These are phyloP conservation scores for Aegilops tauschii DNA, from an alignment of 176 grass and related monocot genomes.

Conservation along the genomic window DNA sequence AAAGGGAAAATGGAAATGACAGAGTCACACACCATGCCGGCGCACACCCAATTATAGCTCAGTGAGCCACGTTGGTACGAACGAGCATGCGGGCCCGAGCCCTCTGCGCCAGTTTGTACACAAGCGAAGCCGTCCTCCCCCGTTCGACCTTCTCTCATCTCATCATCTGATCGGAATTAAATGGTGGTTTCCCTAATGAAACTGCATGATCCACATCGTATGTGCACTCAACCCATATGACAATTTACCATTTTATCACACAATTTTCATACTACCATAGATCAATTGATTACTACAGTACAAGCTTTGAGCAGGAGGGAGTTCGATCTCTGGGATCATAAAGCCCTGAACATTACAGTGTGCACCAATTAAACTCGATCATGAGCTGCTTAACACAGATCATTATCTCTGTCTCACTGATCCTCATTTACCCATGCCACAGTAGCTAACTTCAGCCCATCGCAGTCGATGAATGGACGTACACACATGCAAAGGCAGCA, in stretches of 20 bases:
- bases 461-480: background rate
- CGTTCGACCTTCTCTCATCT: constrained; percentile 18
- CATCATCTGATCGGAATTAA: background rate
- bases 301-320: background rate
- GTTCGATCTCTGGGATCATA: background rate
- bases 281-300: background rate
- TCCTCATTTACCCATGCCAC: background rate
- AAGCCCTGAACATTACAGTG: background rate
- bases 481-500: background rate
- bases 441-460: background rate
- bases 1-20: background rate
- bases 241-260: background rate
- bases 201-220: background rate
- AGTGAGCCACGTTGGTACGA: constrained; percentile 47
- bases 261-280: background rate
- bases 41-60: constrained; percentile 33
- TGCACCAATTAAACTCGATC: background rate
- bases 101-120: constrained; percentile 25
- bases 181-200: background rate
- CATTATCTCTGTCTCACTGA: background rate
- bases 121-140: background rate
- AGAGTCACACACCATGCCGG: background rate
- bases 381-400: background rate
- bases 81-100: constrained; percentile 1
- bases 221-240: background rate